Conservation (phyloP, 257 asterid genomes). For the Misopates orontium region DNA sequence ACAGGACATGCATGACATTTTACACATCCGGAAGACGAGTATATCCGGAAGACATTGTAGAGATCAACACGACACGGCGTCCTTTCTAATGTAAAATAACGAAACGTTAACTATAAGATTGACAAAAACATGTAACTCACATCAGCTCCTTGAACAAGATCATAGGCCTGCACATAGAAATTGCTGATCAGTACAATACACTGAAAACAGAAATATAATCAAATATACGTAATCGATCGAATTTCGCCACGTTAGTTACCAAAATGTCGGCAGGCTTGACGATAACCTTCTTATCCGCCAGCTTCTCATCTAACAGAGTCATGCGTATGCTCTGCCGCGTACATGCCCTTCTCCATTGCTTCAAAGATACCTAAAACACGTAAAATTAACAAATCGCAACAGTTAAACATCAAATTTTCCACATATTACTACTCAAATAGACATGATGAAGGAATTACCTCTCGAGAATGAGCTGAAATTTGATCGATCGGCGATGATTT, state of each 20-base stretch:
- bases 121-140: constrained; percentile 49
- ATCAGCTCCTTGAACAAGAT: constrained; percentile 90
- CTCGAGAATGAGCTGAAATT: constrained; percentile 24
- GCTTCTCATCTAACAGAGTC: constrained; percentile 7
- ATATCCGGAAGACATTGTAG: background rate
- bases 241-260: constrained; percentile 55
- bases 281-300: background rate
- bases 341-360: background rate
- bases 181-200: constrained; percentile 27
- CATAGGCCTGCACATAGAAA: constrained; percentile 77
- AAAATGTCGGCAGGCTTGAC: constrained; percentile 37
- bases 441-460: constrained; percentile 30
- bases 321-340: background rate
- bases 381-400: too few species aligned
- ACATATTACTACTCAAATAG: background rate
- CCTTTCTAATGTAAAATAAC: constrained; percentile 11
- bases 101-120: constrained; percentile 16
- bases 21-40: background rate
- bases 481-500: constrained; percentile 21
- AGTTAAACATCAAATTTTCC: too few species aligned
- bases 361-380: constrained; percentile 1
- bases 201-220: constrained; percentile 4
- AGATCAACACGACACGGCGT: constrained; percentile 3
- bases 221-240: constrained; percentile 11
- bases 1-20: background rate